These are phyloP conservation scores for Colletotrichum navitas DNA, from an alignment of 2,329 filamentous ascomycete species.

Conservation along the genomic window DNA sequence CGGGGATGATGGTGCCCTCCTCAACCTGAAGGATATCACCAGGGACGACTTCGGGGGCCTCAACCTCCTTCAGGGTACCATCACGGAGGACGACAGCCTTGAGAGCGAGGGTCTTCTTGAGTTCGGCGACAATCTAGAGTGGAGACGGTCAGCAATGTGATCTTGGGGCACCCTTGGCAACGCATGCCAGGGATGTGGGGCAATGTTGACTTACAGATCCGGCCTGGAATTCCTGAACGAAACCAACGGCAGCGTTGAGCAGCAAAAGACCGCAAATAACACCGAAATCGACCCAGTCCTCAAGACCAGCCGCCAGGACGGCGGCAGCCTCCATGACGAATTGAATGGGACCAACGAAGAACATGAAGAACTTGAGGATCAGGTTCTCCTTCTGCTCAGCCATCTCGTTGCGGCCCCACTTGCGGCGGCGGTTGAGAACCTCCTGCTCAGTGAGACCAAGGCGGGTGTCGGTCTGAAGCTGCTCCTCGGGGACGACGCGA, in stretches of 20 bases:
- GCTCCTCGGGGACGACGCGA: slow-evolving; percentile 76
- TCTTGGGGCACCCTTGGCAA: slow-evolving; percentile 30
- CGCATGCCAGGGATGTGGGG: slow-evolving; percentile 34
- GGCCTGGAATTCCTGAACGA: slow-evolving; percentile 90
- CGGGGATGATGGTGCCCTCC: slow-evolving; percentile 92
- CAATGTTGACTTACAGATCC: slow-evolving; percentile 64
- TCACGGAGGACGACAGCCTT: slow-evolving; percentile 91
- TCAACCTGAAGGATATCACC: slow-evolving; percentile 92
- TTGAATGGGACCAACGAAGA: slow-evolving; percentile 90
- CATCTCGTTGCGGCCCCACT: slow-evolving; percentile 86
- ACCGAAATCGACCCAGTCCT: slow-evolving; percentile 94
- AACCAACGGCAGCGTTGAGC: slow-evolving; percentile 88
- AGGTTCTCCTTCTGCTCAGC: slow-evolving; percentile 91
- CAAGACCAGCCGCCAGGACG: slow-evolving; percentile 83
- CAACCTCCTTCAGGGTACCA: slow-evolving; percentile 80
- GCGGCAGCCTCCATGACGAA: slow-evolving; percentile 93
- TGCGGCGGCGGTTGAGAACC: slow-evolving; percentile 73
- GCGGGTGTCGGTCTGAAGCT: slow-evolving; percentile 81
- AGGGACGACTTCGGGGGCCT: slow-evolving; percentile 86
- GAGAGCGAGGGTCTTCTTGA: slow-evolving; percentile 90
- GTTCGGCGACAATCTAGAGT: slow-evolving; percentile 80
- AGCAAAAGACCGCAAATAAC: slow-evolving; percentile 87
- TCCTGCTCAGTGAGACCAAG: slow-evolving; percentile 80
- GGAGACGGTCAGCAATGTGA: slow-evolving; percentile 19
- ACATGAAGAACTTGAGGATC: slow-evolving; percentile 83